Base-by-base conservation (phyloP, 805 yeast genomes). In the Candida boidinii region DNA sequence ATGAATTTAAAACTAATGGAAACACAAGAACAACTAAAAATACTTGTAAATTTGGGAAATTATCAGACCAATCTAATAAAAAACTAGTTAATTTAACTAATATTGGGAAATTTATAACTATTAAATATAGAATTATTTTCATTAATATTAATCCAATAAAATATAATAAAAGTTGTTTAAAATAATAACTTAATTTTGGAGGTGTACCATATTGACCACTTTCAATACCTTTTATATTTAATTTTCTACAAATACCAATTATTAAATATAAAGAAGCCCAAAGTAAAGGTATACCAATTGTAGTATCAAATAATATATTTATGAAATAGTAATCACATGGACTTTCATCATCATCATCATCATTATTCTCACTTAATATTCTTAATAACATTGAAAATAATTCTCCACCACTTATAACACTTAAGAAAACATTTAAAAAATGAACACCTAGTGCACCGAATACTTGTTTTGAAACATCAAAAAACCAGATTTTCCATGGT, bases 301-400 rank as follows among this genome's bases (percentile, higher is more conserved):
- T 90, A 26, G 97, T 88, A 54, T 90, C 98, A 51, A 90, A 72
- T 19, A 90, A 66, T 24, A 90, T 70, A 48, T 84, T 90, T 34
- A 92, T 62, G 50, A 90, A 90, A 60, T 92, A 90, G 92, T 96
- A 92, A 45, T 85, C 90, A 56, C 97, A 92, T 7, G 95, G 94
- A 30, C 69, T 73, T 23, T 62, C 69, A 4, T 52, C 60, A n/a
- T 51, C 33, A 3, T 13, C 4, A 19, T 15, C 13, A 24, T 30
- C 28, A 7, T 18, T 16, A 15, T 5, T 12, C 13, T 12, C 9
- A 4, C 23, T 6, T 12, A 5, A 18, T 12, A 4, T 8, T 20
- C 9, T 4, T 4, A 5, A 4, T 13, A 10, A 13, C 19, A 26
- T n/a, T 21, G 18, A 11, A n/a, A n/a, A n/a, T n/a, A n/a, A n/a